Percentiles rank a stretch among this genome's conserved stretches.
Conservation (phyloP, 1,284 basidiomycete genomes). For the Thelephora terrestris region DNA sequence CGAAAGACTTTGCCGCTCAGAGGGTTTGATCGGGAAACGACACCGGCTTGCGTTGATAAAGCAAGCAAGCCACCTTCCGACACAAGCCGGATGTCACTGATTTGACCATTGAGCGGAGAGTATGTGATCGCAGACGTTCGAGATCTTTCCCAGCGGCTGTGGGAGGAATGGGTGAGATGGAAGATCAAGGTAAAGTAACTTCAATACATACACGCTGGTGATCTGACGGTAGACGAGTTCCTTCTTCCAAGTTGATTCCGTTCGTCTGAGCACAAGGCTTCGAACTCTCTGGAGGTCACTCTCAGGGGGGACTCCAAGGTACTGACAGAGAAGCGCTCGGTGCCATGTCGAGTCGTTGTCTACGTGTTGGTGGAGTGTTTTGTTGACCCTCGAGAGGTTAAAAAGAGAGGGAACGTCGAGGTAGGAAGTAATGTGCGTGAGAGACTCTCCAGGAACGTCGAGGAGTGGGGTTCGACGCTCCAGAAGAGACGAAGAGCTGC, state of each 20-base stretch:
- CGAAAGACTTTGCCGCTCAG: conserved; percentile 61
- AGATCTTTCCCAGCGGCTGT: conserved; percentile 66
- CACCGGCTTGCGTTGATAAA: conserved; percentile 59
- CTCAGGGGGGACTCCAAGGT: conserved; percentile 58
- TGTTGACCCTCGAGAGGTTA: conserved; percentile 46
- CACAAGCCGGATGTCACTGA: conserved; percentile 50
- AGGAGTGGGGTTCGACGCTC: conserved; percentile 29
- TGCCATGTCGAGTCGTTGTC: conserved; percentile 77
- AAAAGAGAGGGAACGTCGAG: conserved; percentile 60
- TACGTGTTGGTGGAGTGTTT: conserved; percentile 52
- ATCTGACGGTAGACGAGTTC: conserved; percentile 53
- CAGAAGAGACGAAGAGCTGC: conserved; percentile 7
- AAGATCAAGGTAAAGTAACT: background rate
- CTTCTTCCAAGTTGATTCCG: conserved; percentile 52
- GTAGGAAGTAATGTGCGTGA: conserved; percentile 71
- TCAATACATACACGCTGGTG: conserved; percentile 37
- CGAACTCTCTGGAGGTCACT: conserved; percentile 33
- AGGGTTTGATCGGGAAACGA: conserved; percentile 67
- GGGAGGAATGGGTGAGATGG: conserved; percentile 5
- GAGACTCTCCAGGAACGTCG: conserved; percentile 59
- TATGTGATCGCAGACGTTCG: conserved; percentile 52
- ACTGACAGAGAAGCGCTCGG: conserved; percentile 67
- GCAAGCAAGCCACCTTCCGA: conserved; percentile 49
- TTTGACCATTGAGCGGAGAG: conserved; percentile 38
- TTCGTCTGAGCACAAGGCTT: conserved; percentile 44